Percentiles rank a stretch among this genome's conserved stretches.
Evolutionary conservation across 2,329 filamentous ascomycete genomes (phyloP).

Genomic region (Esteya vermicola): DNA sequence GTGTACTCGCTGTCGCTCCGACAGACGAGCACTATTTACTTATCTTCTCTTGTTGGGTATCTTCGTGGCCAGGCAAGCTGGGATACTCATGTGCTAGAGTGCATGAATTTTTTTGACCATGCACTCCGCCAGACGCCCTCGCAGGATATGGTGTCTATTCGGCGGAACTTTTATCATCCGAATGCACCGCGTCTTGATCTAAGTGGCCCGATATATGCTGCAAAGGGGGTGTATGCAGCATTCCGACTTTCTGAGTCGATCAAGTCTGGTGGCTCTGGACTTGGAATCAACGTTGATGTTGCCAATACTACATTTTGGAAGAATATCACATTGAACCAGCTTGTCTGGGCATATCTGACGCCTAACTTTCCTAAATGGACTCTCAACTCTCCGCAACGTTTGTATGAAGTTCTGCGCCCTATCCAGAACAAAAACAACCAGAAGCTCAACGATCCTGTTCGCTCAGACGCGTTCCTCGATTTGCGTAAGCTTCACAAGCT

Average conservation of each 20-base stretch:
- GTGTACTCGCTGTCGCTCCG: constrained; percentile 47
- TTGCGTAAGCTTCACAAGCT: constrained; percentile 40
- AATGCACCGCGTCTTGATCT: constrained; percentile 36
- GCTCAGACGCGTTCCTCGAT: constrained; percentile 38
- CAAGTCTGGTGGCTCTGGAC: constrained; percentile 34
- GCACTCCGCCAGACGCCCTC: constrained; percentile 69
- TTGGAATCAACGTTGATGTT: constrained; percentile 81
- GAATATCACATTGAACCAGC: constrained; percentile 22
- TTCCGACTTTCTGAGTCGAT: constrained; percentile 55
- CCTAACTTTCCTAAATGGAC: too few species aligned
- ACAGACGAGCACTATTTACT: constrained; percentile 52
- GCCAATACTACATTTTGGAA: constrained; percentile 85
- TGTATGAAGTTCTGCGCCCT: constrained; percentile 25
- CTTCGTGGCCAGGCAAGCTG: constrained; percentile 45
- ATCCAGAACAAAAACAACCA: constrained; percentile 11
- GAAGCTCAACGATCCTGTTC: constrained; percentile 13
- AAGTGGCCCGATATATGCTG: constrained; percentile 47
- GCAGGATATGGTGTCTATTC: constrained; percentile 52
- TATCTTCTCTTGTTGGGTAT: constrained; percentile 53
- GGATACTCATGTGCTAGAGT: constrained; percentile 56
- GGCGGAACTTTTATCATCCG: constrained; percentile 65
- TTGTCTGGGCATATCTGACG: constrained; percentile 20
- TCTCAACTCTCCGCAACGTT: too few species aligned
- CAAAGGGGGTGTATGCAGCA: constrained; percentile 82
- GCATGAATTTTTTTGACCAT: constrained; percentile 82